A percentile compares a stretch with the other conserved stretches of the same genome.
Evolutionary conservation across 768 basidiomycete genomes (phyloP).

Genomic region (Phylloporus arenicola): DNA sequence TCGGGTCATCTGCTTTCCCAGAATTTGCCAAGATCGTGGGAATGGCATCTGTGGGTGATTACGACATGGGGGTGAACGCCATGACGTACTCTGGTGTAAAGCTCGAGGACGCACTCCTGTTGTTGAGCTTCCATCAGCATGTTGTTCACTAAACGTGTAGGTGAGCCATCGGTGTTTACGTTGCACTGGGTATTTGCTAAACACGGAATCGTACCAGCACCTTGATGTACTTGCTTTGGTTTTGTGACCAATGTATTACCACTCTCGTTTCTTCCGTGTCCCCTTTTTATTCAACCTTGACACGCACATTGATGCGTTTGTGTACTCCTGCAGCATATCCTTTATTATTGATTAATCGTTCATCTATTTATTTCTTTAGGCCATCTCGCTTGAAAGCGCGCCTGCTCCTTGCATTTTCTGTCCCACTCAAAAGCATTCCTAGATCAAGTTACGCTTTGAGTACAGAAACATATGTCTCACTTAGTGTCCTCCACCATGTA

Average conservation of each 20-base stretch:
- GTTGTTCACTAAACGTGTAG: slow-evolving; percentile 44
- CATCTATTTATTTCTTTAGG: slow-evolving; percentile 20
- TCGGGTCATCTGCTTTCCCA: slow-evolving; percentile 40
- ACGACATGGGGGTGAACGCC: slow-evolving; percentile 25
- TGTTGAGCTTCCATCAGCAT: slow-evolving; percentile 71
- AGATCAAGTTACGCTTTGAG: slow-evolving; percentile 14
- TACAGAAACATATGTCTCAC: slow-evolving; percentile 20
- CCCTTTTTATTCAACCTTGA: slow-evolving; percentile 5
- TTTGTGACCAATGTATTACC: slow-evolving; percentile 19
- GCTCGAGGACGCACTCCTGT: slow-evolving; percentile 68
- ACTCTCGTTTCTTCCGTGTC: slow-evolving; percentile 8
- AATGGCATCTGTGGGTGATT: slow-evolving; percentile 20
- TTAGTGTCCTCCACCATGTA: slow-evolving; percentile 11
- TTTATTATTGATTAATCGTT: slow-evolving; percentile 35
- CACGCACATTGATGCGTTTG: slow-evolving; percentile 7
- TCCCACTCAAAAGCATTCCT: slow-evolving; percentile 12
- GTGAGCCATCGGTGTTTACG: slow-evolving; percentile 11
- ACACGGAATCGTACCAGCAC: slow-evolving; percentile 6
- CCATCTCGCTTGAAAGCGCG: slow-evolving; percentile 2
- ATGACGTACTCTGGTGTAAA: slow-evolving; percentile 48
- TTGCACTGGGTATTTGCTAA: slow-evolving; percentile 4
- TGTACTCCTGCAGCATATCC: slow-evolving; percentile 26
- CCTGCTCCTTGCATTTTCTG: slow-evolving; percentile 16
- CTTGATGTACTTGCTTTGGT: slow-evolving; percentile 10
- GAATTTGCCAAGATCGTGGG: slow-evolving; percentile 45